Evolutionary conservation across 2,329 filamentous ascomycete genomes (phyloP), one percentile per base, ranked within the genome.

Genomic region (Phyllosticta citribraziliensis): DNA sequence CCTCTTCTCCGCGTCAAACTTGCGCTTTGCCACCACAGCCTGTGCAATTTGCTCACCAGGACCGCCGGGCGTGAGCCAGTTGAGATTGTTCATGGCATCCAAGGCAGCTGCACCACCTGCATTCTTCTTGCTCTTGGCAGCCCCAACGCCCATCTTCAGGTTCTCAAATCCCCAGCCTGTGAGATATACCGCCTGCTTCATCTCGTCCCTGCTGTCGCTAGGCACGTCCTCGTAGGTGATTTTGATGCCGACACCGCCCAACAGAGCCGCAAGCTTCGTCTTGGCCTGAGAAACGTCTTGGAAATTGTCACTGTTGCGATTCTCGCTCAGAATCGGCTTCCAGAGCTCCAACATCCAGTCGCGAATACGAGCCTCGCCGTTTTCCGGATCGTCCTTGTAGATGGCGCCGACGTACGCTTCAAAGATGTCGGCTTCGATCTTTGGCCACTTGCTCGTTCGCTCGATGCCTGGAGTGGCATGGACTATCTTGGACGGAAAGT

Each of bases 381-480:
- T 0, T 87, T 85, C 2, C 90, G 76, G 35, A 19, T 60, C 58
- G 8, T 60, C 58, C 9, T 55, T 33, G 8, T 96, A 82, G 5
- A 92, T 75, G 2, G 88, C 92, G 9, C 88, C 92, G 17, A 96
- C 84, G 67, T 95, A 97, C 0, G 93, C 88, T 72, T 97, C 93
- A 67, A 97, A 95, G 19, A 97, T 81, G 70, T 97, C 93, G 9
- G 87, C 92, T 61, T 88, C 80, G 10, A 91, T 84, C 73, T 97
- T 97, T 14, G 78, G 81, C 69, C 58, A 75, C 14, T 70, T 69
- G 24, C 40, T 5, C 17, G 40, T n/a, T 6, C n/a, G 40, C 40
- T 47, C 40, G 40, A 47, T 17, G 12, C 40, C 40, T 2, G 40
- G 40, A n/a, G 40, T 47, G 5, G 68, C 70, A 81, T 87, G 76